These are phyloP conservation scores for Benincasa hispida DNA, from an alignment of 306 rosid species.

Conservation along the genomic window DNA sequence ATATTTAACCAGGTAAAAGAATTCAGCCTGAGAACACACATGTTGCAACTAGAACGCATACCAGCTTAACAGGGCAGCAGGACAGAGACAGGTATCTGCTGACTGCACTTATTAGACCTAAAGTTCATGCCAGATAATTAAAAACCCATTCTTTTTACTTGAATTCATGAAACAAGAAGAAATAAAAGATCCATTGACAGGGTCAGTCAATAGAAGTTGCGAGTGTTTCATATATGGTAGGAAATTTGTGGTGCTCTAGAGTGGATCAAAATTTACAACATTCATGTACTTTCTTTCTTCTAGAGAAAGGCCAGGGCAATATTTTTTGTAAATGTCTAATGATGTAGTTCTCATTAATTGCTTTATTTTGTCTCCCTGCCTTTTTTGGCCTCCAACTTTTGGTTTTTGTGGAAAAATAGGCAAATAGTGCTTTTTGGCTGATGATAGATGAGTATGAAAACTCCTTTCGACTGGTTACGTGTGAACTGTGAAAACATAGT, in stretches of 20 bases:
- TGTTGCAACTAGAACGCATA: constrained; percentile 41
- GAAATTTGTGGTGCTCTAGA: background rate
- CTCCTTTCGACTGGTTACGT: background rate
- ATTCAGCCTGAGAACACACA: constrained; percentile 64
- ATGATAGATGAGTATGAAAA: background rate
- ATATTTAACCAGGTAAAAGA: constrained; percentile 49
- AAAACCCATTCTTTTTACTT: constrained; percentile 1
- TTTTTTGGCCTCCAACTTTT: background rate
- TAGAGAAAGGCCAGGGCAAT: background rate
- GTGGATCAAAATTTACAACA: background rate
- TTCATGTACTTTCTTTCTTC: background rate
- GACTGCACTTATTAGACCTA: background rate
- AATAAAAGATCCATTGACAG: background rate
- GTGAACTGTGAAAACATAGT: background rate
- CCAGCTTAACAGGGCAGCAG: constrained; percentile 23
- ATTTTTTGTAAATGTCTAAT: background rate
- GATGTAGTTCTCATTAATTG: background rate
- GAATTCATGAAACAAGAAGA: constrained; percentile 2
- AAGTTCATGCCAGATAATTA: background rate
- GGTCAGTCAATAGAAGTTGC: background rate
- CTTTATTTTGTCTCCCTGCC: background rate
- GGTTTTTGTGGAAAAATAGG: background rate
- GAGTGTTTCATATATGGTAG: background rate
- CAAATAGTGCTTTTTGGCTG: background rate
- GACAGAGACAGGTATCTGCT: constrained; percentile 6